These are phyloP conservation scores for Sugiyamaella paludigena DNA, from an alignment of 1,139 yeast species.

Conservation along the genomic window DNA sequence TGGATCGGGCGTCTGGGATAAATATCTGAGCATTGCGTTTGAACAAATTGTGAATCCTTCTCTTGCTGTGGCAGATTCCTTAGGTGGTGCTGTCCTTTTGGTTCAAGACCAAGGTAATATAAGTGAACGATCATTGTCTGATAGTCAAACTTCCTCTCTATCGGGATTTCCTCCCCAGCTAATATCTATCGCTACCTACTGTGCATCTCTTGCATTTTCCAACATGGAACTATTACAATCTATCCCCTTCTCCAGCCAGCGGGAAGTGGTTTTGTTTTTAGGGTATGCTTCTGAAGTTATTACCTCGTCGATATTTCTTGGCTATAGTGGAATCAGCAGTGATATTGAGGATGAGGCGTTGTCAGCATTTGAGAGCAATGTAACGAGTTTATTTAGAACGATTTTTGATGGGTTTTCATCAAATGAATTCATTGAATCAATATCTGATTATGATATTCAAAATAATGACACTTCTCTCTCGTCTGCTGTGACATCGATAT, in stretches of 20 bases:
- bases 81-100: slow-evolving; percentile 8
- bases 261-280: not conserved
- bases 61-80: slow-evolving; percentile 8
- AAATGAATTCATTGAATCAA: not conserved
- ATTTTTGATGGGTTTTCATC: not conserved
- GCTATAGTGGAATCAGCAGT: not conserved
- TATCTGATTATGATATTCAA: not conserved
- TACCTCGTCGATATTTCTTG: not conserved
- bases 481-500: slow-evolving; percentile 8
- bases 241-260: not conserved
- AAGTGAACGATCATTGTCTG: not conserved
- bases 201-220: not conserved
- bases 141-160: not conserved
- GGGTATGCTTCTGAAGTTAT: slow-evolving; percentile 1
- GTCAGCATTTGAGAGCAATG: not conserved
- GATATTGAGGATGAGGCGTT: slow-evolving; percentile 1
- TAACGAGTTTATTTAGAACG: not conserved
- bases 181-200: slow-evolving; percentile 1
- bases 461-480: not conserved
- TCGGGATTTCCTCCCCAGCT: not conserved
- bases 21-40: not conserved
- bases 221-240: slow-evolving; percentile 1
- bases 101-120: not conserved
- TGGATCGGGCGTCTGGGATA: slow-evolving; percentile 34
- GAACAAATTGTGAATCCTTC: not conserved